Base-by-base conservation (phyloP, 345 rosid genomes). In the Salix exigua region DNA sequence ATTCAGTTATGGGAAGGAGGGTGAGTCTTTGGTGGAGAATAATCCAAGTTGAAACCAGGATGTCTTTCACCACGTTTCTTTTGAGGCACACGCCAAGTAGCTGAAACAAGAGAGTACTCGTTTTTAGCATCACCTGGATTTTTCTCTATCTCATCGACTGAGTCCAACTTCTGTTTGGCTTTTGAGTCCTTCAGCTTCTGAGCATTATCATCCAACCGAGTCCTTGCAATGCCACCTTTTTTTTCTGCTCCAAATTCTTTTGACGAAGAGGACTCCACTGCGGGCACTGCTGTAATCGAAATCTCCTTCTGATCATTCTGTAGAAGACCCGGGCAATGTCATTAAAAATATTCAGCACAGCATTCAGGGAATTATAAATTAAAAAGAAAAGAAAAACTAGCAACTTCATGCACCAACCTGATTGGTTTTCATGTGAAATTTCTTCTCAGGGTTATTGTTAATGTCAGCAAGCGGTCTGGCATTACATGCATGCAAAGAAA, bases 1-100 rank as follows among this genome's bases (percentile, higher is more conserved):
- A 0, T 23, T 84, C 85, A 91, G 81, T 91, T 91, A 79, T 91
- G 97, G 61, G 90, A 87, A 77, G 97, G 97, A 30, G 97, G 97
- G 73, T 91, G 97, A 16, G 90, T 91, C 72, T 87, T 88, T 18
- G 97, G 97, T 37, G 90, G 90, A 75, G 89, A 72, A 81, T 91
- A 91, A 62, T 91, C 97, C 40, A 90, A 85, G 79, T 83, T 87
- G 77, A 91, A 91, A 70, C 83, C 89, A n/a, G 94, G 94, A 51
- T 84, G 83, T 69, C 87, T 85, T 37, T 81, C 87, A 6, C 82
- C 86, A 6, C 71, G 85, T 75, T 88, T 89, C 74, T 79, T 79
- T 73, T 80, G 86, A 66, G 92, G 92, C 79, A 91, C 83, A 25
- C 72, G 80, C 94, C 91, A 90, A 21, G 88, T 75, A 58, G 81